phyloP scores from a whole-genome alignment of 75 land plant species.

The Cryptomeria japonica region DNA sequence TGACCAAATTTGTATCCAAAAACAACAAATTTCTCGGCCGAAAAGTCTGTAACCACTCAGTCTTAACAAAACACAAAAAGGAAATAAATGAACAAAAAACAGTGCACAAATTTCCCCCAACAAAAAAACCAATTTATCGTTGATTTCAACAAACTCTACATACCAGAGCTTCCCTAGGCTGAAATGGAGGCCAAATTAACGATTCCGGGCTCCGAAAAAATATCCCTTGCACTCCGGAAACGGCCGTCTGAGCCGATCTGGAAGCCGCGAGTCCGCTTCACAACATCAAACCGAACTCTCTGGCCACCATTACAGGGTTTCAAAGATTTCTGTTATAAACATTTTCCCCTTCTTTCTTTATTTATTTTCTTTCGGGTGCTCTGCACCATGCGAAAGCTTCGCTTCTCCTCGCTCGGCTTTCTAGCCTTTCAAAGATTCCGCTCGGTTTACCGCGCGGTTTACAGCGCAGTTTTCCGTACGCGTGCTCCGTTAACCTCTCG shows the following conservation, averaged over 20 bases:
- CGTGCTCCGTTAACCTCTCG: background rate
- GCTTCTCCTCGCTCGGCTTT: background rate
- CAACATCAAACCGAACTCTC: background rate
- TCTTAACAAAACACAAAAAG: background rate
- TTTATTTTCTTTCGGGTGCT: background rate
- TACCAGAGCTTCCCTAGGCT: background rate
- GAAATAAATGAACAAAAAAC: background rate
- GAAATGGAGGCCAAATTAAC: background rate
- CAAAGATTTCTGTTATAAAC: background rate
- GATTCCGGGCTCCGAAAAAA: background rate
- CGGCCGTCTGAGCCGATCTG: background rate
- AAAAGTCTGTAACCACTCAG: background rate
- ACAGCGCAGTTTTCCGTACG: background rate
- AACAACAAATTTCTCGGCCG: conserved; percentile 1
- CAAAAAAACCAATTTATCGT: background rate
- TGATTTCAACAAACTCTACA: background rate
- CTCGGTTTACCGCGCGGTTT: background rate
- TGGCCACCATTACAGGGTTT: background rate
- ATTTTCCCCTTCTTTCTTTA: background rate
- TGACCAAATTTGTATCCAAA: conserved; percentile 5
- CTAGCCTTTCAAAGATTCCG: conserved; percentile 7
- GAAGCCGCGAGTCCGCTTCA: background rate
- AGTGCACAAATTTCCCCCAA: background rate
- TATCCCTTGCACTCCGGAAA: background rate
- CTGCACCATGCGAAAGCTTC: background rate